Evolutionary conservation across 129 eudicot genomes (phyloP), one percentile per base, ranked within the genome.

Genomic region (Flaveria trinervia): DNA sequence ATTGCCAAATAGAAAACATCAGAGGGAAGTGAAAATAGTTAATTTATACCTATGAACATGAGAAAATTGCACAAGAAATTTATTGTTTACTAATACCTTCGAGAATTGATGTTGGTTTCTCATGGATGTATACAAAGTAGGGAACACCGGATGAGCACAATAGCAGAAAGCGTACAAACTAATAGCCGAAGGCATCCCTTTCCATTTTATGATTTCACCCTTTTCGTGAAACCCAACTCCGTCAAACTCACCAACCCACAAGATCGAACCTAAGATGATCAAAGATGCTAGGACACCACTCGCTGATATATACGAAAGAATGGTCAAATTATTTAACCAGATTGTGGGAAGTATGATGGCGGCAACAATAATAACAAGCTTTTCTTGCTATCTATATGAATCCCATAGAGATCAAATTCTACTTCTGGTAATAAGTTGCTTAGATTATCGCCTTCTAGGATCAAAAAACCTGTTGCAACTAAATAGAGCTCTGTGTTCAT

Each of bases 131-230:
- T 94, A 94, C n/a, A 94, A 77, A 28, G 93, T 87, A 12, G 98
- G 98, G 62, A 94, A 94, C 78, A 94, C 96, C 7, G 98, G 98
- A 87, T 94, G 98, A 65, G 96, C 97, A 52, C 98, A 94, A 50
- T 87, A 94, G 78, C 98, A 94, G 68, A 94, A 91, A 16, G 96
- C 90, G 28, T 91, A 94, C 60, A 94, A 80, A 86, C 98, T 94
- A 46, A 87, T 66, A 74, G 97, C 91, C 48, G 90, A 87, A 28
- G 98, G 97, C 45, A 94, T 75, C 43, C 98, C 97, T 0, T 64
- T 83, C 86, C 81, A 83, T 71, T 86, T 87, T 22, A 86, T 41
- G 22, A 86, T 28, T 7, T 64, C 70, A 4, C 97, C 96, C 75
- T 72, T 86, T 71, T 82, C 75, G 2, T 87, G 83, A 62, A 94